Evolutionary conservation across 2,329 filamentous ascomycete genomes (phyloP), one percentile per base, ranked within the genome.

Genomic region (Pseudogymnoascus sp.): DNA sequence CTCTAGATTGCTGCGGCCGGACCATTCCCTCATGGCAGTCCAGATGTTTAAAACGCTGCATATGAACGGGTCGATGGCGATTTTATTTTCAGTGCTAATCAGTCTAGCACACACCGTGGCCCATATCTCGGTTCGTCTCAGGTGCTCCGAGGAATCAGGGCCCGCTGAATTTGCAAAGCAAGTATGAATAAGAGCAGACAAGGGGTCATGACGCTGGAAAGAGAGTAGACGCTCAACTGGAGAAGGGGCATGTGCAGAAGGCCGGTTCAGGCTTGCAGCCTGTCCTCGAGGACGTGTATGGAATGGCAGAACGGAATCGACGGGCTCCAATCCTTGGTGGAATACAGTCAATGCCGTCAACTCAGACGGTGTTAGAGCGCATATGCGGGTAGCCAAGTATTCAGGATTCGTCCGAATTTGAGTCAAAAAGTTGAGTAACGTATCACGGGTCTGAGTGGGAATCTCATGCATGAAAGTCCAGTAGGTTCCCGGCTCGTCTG

Each of bases 151-250:
- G 68, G 90, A 91, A 75, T 93, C 88, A 59, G 89, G 88, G 28
- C 89, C 90, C 65, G 90, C 85, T 16, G 90, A 93, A 72, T 92
- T 91, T 75, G 91, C 90, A 80, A 96, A 96, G 73, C 91, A 89
- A 68, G 91, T 93, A 77, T 95, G 90, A 65, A 96, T 85, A 67
- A 97, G 82, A 63, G 89, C 88, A 65, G 91, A 92, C 59, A 97
- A 80, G 8, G 92, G 88, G 73, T 96, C 91, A 71, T 93, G 90
- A 70, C 93, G 84, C 76, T 96, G 91, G 73, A 97, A 96, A 60
- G 90, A 93, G 69, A 96, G 80, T 65, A 95, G 84, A 71, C 90
- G 87, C 74, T 96, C 91, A 70, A 96, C 88, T 64, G 90, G 86
- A 67, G 81, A 87, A 65, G 83, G 79, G 67, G 77, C 74, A 67